Evolutionary conservation across 352 stramenopile species (phyloP), one percentile per base, ranked within the genome.

Genomic region (Globisporangium emineosum): DNA sequence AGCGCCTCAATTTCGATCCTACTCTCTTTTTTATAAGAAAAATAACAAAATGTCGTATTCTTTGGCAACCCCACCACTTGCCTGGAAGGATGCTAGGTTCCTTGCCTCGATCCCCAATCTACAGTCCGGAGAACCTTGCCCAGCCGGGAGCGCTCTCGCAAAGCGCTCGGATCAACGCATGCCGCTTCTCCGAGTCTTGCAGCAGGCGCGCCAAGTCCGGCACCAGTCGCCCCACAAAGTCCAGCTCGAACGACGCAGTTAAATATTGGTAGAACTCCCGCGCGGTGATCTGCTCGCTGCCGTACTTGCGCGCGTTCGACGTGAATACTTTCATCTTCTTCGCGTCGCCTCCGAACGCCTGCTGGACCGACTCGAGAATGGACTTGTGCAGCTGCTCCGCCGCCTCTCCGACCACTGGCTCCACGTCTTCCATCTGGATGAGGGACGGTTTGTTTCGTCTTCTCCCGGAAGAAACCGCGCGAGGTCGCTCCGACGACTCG

Each of bases 201-300:
- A 95, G 66, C 33, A 95, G 67, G n/a, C 87, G 85, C 12, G 87
- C 87, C 25, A 95, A 78, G 57, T 95, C 87, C 0, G 87, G 87
- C 15, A 95, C 87, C 33, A 95, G 68, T n/a, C 87, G 77, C 2
- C 82, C 87, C 37, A 95, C 87, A 64, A 95, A 94, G 65, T 95
- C 87, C 1, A 79, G 83, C n/a, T 95, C 87, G 64, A 95, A 95
- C 21, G 87, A 92, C 30, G 80, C 78, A 50, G 83, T 94, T 82
- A 95, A 86, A 86, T 95, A 95, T 66, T 91, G 81, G 73, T 95
- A 95, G 69, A 93, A 95, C 58, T 95, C 85, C 32, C 87, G 79
- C 8, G 87, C 87, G n/a, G 83, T 87, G 69, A 95, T 88, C 68
- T 93, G 81, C 61, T 95, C 84, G 54, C 77, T 86, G 60, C 87